Evolutionary conservation across 2,329 filamentous ascomycete species (phyloP).

Genomic region (Amauroascus niger): DNA sequence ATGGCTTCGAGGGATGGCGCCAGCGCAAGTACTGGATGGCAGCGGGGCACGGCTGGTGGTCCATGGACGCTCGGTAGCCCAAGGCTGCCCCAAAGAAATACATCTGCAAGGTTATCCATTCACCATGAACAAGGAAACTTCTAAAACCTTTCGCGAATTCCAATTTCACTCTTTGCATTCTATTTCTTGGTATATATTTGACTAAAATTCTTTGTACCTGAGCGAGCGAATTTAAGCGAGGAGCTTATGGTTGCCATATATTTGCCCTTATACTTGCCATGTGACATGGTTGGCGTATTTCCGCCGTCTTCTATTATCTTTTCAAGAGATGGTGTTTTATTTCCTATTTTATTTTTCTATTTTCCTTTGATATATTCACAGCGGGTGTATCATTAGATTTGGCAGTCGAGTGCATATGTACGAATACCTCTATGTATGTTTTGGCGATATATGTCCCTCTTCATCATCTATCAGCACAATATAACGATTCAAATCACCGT

Average conservation of each 20-base stretch:
- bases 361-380: too few species aligned
- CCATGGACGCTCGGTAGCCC: background rate
- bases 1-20: background rate
- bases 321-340: too few species aligned
- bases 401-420: too few species aligned
- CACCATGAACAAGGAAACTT: conserved; percentile 2
- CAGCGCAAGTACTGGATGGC: conserved; percentile 2
- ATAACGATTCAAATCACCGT: too few species aligned
- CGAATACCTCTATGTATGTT: too few species aligned
- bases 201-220: background rate
- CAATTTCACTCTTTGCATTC: background rate
- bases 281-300: background rate
- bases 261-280: background rate
- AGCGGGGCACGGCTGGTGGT: background rate
- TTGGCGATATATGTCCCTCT: too few species aligned
- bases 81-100: background rate
- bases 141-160: background rate
- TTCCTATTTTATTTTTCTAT: too few species aligned
- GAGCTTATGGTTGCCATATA: background rate
- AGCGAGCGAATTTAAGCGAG: conserved; percentile 1
- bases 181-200: background rate
- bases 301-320: too few species aligned
- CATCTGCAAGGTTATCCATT: background rate
- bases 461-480: too few species aligned
- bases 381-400: too few species aligned